Evolutionary conservation across 805 yeast species (phyloP), one percentile per base, ranked within the genome.

Genomic region (Wickerhamiella slavikovae): DNA sequence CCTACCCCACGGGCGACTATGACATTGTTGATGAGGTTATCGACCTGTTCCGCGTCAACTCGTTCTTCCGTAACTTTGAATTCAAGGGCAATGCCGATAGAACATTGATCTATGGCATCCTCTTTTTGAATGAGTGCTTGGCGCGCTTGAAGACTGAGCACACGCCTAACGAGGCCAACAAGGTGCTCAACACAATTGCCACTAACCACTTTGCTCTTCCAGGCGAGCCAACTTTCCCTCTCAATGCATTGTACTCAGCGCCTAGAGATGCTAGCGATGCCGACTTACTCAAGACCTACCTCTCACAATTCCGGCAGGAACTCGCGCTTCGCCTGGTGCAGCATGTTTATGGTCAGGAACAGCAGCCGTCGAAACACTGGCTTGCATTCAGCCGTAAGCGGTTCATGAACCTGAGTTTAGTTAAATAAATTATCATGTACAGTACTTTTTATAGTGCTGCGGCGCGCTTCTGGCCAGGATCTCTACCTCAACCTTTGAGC

Each of bases 21-120:
- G 99, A 89, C 54, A 77, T 89, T 33, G 65, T 78, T 33, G 99
- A 89, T 51, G 99, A 89, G 51, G 64, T 71, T 17, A 56, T 89
- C 31, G 96, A 89, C 52, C 62, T 89, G 32, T 89, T 89, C 55
- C 64, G 98, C 40, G 94, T 95, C 43, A 89, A 89, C 53, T 77
- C 94, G 9, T 85, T 89, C 55, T 89, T 89, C 66, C 76, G 78
- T 50, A 89, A 89, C 60, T 89, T 89, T 51, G 98, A 89, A 56
- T 83, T 89, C 57, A 80, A 80, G 51, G 93, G 94, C 9, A 77
- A 92, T 15, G 75, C 94, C 3, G 99, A 89, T 51, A 65, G 99
- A 40, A 66, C 85, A 8, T 60, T 89, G 35, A 83, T 91, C 42
- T 89, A 89, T 51, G 99, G 98, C 14, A 89, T 89, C 31, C 58